Percentiles rank a stretch among this genome's conserved stretches.
Evolutionary conservation across 2,329 filamentous ascomycete species (phyloP).

Genomic region (Ceratocystis harringtonii): DNA sequence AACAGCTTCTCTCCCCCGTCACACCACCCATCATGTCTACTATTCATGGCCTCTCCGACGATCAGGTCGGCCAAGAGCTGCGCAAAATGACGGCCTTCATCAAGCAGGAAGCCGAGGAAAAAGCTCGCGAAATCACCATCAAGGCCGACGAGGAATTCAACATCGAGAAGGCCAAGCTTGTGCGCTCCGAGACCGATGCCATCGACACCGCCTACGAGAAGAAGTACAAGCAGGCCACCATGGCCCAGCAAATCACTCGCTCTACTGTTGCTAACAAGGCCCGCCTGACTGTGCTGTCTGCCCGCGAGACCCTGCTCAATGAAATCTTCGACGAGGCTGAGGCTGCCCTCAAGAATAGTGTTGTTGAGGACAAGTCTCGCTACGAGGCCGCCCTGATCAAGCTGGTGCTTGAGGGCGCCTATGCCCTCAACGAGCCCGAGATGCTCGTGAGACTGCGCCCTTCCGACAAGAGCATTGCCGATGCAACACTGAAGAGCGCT

Average conservation of each 20-base stretch:
- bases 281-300: constrained; percentile 70
- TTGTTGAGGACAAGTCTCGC: constrained; percentile 51
- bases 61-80: constrained; percentile 96
- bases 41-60: constrained; percentile 86
- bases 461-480: constrained; percentile 59
- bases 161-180: constrained; percentile 97
- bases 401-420: constrained; percentile 77
- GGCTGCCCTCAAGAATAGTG: constrained; percentile 48
- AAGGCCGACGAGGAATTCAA: constrained; percentile 98
- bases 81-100: constrained; percentile 99
- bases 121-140: constrained; percentile 91
- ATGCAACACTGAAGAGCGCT: constrained; percentile 64
- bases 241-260: constrained; percentile 97
- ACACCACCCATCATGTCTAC: constrained; percentile 20
- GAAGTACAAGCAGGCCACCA: constrained; percentile 97
- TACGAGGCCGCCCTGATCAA: constrained; percentile 66
- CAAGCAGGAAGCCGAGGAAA: constrained; percentile 93
- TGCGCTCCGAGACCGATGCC: constrained; percentile 81
- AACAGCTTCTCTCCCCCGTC: background rate
- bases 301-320: constrained; percentile 83
- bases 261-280: constrained; percentile 96
- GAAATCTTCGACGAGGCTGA: constrained; percentile 70
- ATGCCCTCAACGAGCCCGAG: constrained; percentile 70
- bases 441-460: constrained; percentile 61
- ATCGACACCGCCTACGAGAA: constrained; percentile 93